Base-by-base conservation (phyloP, 106 monocot genomes). In the Narthecium ossifragum region DNA sequence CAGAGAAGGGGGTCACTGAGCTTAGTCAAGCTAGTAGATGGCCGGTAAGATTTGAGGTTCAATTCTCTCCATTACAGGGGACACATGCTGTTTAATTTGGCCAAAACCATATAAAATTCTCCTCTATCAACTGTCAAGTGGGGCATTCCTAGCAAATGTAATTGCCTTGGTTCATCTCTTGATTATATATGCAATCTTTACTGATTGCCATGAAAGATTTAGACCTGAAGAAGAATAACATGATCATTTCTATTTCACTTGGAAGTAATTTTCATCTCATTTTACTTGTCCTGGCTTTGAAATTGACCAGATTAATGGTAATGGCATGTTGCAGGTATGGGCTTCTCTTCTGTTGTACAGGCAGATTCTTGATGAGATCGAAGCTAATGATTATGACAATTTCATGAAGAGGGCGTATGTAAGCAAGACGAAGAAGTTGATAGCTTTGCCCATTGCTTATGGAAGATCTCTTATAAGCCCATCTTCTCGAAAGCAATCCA, bases 321-420 rank as follows among this genome's bases (percentile, higher is more conserved):
- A 46, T 47, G 38, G 46, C 14, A 17, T 21, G 37, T 81, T 70
- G 58, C 73, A 98, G 96, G 96, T 98, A 8, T 84, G 69, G 87
- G 90, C 96, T 7, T 90, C 90, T 26, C 56, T 98, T 32, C 39
- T 90, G 22, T 33, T 98, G 8, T 98, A 98, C 53, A 55, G 76
- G 24, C 75, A 98, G 61, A 98, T 98, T 29, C 70, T 98, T 6
- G 96, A 98, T 36, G 96, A 90, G 68, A 98, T 98, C 21, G 96
- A 98, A 59, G 90, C 81, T 21, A 98, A 98, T 59, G 96, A 90
- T 22, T 98, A 98, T 61, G 59, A 98, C 48, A 90, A 87, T 53
- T 98, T 98, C 84, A 87, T 90, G 21, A 98, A 90, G 80, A 84
- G 96, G 51, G 96, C 96, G 17, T 98, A 90, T 62, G 96, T 98